A percentile compares a stretch with the other conserved stretches of the same genome.
phyloP scores from a whole-genome alignment of 78 protist species.

The Dictyostelium discoideum region DNA sequence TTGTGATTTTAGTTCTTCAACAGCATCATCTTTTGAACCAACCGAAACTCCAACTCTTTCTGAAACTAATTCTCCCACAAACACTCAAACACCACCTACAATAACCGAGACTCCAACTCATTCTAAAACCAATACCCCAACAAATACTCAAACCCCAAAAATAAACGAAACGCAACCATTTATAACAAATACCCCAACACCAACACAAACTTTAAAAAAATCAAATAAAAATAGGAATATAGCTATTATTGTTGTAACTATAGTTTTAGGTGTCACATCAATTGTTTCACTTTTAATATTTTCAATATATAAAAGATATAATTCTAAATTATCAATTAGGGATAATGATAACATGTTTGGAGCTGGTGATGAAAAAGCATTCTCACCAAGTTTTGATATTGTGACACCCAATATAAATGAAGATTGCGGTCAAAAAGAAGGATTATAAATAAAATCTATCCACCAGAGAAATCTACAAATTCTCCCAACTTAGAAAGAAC shows the following conservation, averaged over 20 bases:
- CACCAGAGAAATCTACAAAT: too few relatives aligned
- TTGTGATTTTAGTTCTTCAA: not conserved
- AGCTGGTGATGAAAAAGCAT: not conserved
- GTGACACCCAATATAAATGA: not conserved
- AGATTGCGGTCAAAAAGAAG: not conserved
- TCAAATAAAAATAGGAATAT: not conserved
- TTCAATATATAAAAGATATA: not conserved
- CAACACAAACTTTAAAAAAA: not conserved
- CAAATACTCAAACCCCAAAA: too few relatives aligned
- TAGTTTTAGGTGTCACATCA: not conserved
- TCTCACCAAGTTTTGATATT: not conserved
- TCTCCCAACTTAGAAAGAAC: too few relatives aligned
- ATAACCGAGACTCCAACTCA: not conserved
- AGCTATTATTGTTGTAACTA: not conserved
- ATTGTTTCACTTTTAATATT: not conserved
- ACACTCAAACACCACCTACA: not conserved
- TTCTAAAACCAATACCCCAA: not conserved
- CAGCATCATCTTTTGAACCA: not conserved
- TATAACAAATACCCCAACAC: too few relatives aligned
- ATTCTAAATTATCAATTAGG: not conserved
- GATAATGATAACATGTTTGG: not conserved
- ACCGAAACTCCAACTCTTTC: not conserved
- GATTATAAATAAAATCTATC: not conserved
- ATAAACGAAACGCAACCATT: too few relatives aligned
- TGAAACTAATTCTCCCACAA: too few relatives aligned